Conservation (phyloP, 352 stramenopile genomes). For the Pythium volutum region DNA sequence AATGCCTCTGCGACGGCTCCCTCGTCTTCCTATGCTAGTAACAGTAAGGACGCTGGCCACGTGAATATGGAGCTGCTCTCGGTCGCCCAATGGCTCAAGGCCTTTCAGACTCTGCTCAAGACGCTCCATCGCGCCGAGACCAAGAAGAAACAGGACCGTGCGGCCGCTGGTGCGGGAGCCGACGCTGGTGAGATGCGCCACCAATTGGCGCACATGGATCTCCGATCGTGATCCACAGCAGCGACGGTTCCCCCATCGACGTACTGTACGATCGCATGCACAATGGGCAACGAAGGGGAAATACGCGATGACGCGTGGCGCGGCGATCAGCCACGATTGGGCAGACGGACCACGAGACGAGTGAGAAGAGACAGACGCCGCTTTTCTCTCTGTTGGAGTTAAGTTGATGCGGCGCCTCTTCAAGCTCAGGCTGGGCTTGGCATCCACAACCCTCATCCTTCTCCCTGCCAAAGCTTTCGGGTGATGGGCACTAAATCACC, state of each 20-base stretch:
- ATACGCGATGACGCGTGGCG: slow-evolving; percentile 12
- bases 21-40: not conserved
- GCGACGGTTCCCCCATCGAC: not conserved
- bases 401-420: slow-evolving; percentile 27
- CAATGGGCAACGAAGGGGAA: not conserved
- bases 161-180: not conserved
- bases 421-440: slow-evolving; percentile 1
- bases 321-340: slow-evolving; percentile 5
- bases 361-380: not conserved
- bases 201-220: slow-evolving; percentile 17
- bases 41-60: slow-evolving; percentile 30
- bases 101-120: slow-evolving; percentile 56
- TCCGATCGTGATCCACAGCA: slow-evolving; percentile 10
- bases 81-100: slow-evolving; percentile 58
- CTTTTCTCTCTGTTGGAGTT: slow-evolving; percentile 13
- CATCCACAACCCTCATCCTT: slow-evolving; percentile 4
- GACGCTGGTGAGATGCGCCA: slow-evolving; percentile 2
- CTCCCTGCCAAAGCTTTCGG: not conserved
- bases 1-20: slow-evolving; percentile 1
- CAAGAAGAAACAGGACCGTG: slow-evolving; percentile 37
- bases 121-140: slow-evolving; percentile 50
- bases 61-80: slow-evolving; percentile 53
- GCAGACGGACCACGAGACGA: not conserved
- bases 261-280: not conserved
- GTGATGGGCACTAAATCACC: slow-evolving; percentile 8